Conservation (phyloP, 805 yeast genomes). For the Scheffersomyces spartinae region DNA sequence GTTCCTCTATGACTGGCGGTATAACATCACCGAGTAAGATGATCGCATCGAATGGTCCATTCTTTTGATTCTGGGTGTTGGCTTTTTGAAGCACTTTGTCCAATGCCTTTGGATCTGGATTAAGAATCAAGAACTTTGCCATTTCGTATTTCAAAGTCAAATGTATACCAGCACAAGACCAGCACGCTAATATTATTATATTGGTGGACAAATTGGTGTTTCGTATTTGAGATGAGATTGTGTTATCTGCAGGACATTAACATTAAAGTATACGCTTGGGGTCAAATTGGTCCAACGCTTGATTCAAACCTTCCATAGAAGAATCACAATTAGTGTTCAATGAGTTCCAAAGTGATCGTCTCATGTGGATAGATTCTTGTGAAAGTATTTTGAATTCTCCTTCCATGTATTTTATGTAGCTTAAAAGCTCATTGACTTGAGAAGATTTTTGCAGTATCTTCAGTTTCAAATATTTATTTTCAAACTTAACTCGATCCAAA, state of each 20-base stretch:
- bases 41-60: conserved; percentile 55
- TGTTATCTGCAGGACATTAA: no score
- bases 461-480: conserved; percentile 19
- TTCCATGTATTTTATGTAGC: conserved; percentile 14
- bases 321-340: conserved; percentile 4
- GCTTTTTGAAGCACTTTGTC: conserved; percentile 32
- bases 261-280: conserved; percentile 6
- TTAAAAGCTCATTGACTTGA: conserved; percentile 12
- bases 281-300: conserved; percentile 8
- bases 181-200: no score
- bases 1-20: conserved; percentile 4
- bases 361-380: conserved; percentile 2
- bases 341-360: conserved; percentile 1
- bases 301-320: conserved; percentile 4
- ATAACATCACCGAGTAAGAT: conserved; percentile 40
- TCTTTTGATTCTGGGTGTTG: conserved; percentile 38
- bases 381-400: conserved; percentile 6
- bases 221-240: no score
- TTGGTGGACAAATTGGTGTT: no score
- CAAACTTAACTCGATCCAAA: conserved; percentile 17
- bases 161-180: no score
- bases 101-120: background rate
- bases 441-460: conserved; percentile 8
- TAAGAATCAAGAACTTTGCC: no score
- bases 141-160: no score